Base-by-base conservation (phyloP, 306 rosid species). In the Cicer cuneatum region DNA sequence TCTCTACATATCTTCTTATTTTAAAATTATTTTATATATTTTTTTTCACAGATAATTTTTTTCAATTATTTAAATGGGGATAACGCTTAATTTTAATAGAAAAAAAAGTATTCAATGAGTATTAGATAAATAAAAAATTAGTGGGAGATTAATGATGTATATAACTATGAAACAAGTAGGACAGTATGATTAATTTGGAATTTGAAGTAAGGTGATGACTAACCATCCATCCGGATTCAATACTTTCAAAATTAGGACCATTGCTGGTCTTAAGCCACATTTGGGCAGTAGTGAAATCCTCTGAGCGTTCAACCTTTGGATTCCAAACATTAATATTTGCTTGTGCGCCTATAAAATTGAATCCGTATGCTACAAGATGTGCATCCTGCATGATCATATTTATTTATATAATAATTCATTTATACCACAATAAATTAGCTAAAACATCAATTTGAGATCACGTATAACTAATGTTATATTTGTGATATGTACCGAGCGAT, bases 221-320 rank as follows among this genome's bases (percentile, higher is more conserved):
- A 21, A 66, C 72, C 72, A 47, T 24, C 54, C 92, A 88, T 66
- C 93, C 96, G 14, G 90, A 60, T 79, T 90, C 97, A 0, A 88
- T 64, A 8, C 92, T 90, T 14, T 90, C 96, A 66, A 89, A 89
- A 53, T 10, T 12, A 4, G 70, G 54, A 3, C 76, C 73, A 40
- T 75, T 82, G 4, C 79, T 83, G 37, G 73, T 41, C 73, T 78
- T 90, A 7, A 84, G 80, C 90, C 86, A 87, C 2, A 90, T 78
- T 80, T 90, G 87, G 18, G 88, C 89, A 10, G 92, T 84, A 54
- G 96, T 69, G 81, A 80, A 90, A 33, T 91, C 95, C 14, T 79
- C 68, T 11, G 79, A 60, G 21, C 61, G 10, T 1, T 77, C 84
- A 60, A 89, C 84, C 3, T 14, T 54, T 45, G 93, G 96, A 49